phyloP scores from a whole-genome alignment of 805 yeast species.

The Sugiyamaella qingdaonensis region DNA sequence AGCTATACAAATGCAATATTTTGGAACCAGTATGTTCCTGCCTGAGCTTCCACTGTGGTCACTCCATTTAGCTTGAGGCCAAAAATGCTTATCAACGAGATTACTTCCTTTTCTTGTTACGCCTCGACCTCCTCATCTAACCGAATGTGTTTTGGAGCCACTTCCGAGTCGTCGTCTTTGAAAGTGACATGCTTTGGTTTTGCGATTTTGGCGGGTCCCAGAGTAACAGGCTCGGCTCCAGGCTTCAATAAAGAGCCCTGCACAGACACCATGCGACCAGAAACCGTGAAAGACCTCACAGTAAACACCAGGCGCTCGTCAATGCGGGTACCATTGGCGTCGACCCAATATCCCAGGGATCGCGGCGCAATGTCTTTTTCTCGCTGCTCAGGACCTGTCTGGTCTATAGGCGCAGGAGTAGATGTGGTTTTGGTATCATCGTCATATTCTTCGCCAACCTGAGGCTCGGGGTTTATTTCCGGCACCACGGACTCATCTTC shows the following conservation, averaged over 20 bases:
- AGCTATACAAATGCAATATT: too few relatives aligned
- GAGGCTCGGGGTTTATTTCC: conserved; percentile 11
- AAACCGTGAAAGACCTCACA: conserved; percentile 57
- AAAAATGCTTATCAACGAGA: too few relatives aligned
- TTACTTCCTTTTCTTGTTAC: too few relatives aligned
- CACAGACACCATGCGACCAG: conserved; percentile 78
- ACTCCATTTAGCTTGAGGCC: too few relatives aligned
- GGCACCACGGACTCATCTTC: conserved; percentile 47
- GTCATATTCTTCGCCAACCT: conserved; percentile 14
- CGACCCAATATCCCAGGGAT: conserved; percentile 85
- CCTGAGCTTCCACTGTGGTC: too few relatives aligned
- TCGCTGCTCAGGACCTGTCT: background rate
- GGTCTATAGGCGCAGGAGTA: background rate
- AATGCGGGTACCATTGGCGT: conserved; percentile 63
- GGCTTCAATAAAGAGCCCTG: conserved; percentile 79
- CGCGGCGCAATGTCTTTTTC: conserved; percentile 29
- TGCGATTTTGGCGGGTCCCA: background rate
- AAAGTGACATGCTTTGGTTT: conserved; percentile 19
- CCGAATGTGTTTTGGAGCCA: background rate
- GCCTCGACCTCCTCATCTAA: background rate
- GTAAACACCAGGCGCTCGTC: conserved; percentile 81
- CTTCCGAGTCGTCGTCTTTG: background rate
- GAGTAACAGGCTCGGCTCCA: conserved; percentile 32
- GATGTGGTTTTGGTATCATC: background rate
- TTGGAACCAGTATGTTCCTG: too few relatives aligned